These are phyloP conservation scores for Raffaelea arxii DNA, from an alignment of 2,329 filamentous ascomycete genomes.

Conservation along the genomic window DNA sequence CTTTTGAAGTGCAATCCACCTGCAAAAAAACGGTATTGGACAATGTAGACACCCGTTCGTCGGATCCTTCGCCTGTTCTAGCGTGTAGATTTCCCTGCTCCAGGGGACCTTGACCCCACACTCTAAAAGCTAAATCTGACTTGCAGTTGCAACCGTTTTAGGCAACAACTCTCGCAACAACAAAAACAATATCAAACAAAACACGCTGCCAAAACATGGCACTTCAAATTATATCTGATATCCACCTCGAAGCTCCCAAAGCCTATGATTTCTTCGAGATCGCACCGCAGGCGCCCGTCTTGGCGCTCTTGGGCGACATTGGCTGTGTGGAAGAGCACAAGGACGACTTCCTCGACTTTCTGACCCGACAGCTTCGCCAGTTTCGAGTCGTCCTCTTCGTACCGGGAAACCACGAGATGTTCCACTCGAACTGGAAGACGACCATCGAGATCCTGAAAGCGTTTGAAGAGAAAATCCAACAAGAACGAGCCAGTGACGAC, in stretches of 20 bases:
- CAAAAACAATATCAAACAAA: too few relatives aligned
- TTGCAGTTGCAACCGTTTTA: too few relatives aligned
- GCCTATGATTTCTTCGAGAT: slow-evolving; percentile 42
- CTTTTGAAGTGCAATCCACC: too few relatives aligned
- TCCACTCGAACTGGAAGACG: slow-evolving; percentile 27
- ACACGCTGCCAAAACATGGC: too few relatives aligned
- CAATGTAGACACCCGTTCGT: too few relatives aligned
- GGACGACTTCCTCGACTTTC: slow-evolving; percentile 33
- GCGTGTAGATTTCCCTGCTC: too few relatives aligned
- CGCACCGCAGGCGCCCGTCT: slow-evolving; percentile 32
- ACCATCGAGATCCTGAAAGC: slow-evolving; percentile 18
- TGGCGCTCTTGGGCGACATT: slow-evolving; percentile 49
- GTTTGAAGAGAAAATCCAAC: slow-evolving; percentile 21
- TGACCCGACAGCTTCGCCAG: slow-evolving; percentile 33
- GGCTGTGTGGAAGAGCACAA: slow-evolving; percentile 32
- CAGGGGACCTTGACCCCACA: too few relatives aligned
- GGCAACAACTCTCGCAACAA: too few relatives aligned
- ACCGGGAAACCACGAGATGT: slow-evolving; percentile 48
- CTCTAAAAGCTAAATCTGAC: too few relatives aligned
- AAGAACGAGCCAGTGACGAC: neutral
- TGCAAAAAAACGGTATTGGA: too few relatives aligned
- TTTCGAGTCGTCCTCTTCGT: slow-evolving; percentile 43
- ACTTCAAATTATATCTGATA: slow-evolving; percentile 44
- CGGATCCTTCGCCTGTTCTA: too few relatives aligned
- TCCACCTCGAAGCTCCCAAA: slow-evolving; percentile 42